phyloP scores from a whole-genome alignment of 1,139 yeast species.

The Waltiozyma sp. region DNA sequence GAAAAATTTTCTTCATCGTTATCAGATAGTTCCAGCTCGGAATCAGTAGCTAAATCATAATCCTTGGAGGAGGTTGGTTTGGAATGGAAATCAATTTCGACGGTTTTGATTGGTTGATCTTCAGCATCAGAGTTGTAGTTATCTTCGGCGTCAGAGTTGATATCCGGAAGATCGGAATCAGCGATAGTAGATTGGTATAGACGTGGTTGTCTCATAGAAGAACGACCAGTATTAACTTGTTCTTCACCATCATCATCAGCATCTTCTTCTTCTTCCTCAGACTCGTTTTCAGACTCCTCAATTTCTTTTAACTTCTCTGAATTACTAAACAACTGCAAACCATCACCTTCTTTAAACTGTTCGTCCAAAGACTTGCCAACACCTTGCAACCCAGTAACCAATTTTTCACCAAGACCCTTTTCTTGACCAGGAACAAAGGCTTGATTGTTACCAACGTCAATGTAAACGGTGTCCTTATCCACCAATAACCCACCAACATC shows the following conservation, averaged over 20 bases:
- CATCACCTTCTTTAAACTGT: slow-evolving; percentile 51
- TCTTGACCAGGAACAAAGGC: slow-evolving; percentile 58
- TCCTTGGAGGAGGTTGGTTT: slow-evolving; percentile 32
- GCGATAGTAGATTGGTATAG: slow-evolving; percentile 45
- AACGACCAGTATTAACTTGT: slow-evolving; percentile 44
- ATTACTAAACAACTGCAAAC: slow-evolving; percentile 59
- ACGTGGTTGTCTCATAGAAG: slow-evolving; percentile 46
- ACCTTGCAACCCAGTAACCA: slow-evolving; percentile 72
- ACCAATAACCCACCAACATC: slow-evolving; percentile 97
- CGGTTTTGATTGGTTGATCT: slow-evolving; percentile 26
- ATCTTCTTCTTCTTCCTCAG: slow-evolving; percentile 20
- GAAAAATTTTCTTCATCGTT: slow-evolving; percentile 27
- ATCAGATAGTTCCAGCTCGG: slow-evolving; percentile 13
- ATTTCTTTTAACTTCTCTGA: slow-evolving; percentile 39
- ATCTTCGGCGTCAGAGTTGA: slow-evolving; percentile 28
- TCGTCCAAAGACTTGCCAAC: slow-evolving; percentile 56
- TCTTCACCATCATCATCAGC: slow-evolving; percentile 19
- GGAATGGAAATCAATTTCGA: slow-evolving; percentile 40
- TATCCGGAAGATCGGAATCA: slow-evolving; percentile 35
- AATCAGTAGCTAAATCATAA: slow-evolving; percentile 31
- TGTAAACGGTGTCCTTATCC: slow-evolving; percentile 94
- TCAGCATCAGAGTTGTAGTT: slow-evolving; percentile 24
- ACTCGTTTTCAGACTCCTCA: slow-evolving; percentile 24
- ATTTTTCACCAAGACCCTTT: slow-evolving; percentile 67
- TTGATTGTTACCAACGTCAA: slow-evolving; percentile 62